Conservation (phyloP, 1,284 basidiomycete genomes). For the Sphagnurus paluster region DNA sequence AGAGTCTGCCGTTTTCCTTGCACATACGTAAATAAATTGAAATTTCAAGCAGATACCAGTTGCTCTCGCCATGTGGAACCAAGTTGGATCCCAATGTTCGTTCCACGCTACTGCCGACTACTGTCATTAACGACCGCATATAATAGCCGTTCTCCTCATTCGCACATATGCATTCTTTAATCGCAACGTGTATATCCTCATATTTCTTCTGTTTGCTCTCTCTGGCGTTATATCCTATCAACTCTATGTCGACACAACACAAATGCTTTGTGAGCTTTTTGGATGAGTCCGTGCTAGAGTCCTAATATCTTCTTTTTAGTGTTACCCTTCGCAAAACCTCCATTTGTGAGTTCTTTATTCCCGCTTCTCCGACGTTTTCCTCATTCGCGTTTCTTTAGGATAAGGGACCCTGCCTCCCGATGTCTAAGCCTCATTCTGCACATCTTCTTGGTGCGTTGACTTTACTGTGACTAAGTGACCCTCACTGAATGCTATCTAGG, state of each 20-base stretch:
- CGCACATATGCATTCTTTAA: constrained; percentile 84
- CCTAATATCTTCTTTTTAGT: constrained; percentile 39
- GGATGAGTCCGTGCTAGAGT: background rate
- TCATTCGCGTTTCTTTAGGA: constrained; percentile 29
- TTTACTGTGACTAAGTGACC: background rate
- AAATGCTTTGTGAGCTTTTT: constrained; percentile 65
- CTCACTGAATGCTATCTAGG: constrained; percentile 48
- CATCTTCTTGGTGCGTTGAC: constrained; percentile 63
- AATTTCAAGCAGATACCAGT: constrained; percentile 71
- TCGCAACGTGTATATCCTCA: constrained; percentile 64
- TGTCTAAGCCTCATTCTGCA: constrained; percentile 74
- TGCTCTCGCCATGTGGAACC: constrained; percentile 80
- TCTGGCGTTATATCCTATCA: constrained; percentile 75
- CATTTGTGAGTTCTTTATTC: constrained; percentile 44
- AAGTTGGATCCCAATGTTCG: constrained; percentile 75
- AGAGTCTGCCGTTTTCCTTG: constrained; percentile 34
- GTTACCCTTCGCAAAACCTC: constrained; percentile 64
- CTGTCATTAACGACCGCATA: constrained; percentile 18
- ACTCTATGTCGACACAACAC: constrained; percentile 71
- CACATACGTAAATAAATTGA: constrained; percentile 1
- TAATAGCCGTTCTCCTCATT: constrained; percentile 69
- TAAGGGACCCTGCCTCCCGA: constrained; percentile 71
- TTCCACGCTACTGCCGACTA: constrained; percentile 14
- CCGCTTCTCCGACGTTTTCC: constrained; percentile 3
- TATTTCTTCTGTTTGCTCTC: constrained; percentile 59